Base-by-base conservation (phyloP, 2,329 filamentous ascomycete species). In the Xylariomycetidae sp. region DNA sequence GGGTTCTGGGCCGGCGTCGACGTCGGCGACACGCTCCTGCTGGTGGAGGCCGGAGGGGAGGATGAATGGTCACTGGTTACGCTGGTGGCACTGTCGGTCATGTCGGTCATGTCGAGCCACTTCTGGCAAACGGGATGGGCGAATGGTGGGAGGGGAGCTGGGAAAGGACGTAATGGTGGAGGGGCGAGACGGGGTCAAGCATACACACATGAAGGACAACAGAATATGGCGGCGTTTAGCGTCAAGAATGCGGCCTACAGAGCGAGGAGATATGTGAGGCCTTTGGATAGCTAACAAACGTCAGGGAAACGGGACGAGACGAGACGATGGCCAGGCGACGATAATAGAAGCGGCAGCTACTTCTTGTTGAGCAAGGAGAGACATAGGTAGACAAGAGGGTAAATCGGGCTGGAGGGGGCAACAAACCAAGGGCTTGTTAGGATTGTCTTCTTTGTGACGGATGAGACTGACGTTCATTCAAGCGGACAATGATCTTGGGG, bases 391-490 rank as follows among this genome's bases (percentile, higher is more conserved):
- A 30, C 18, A 30, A 44, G 37, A 44, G 38, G 46, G 38, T 39
- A 40, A 46, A 38, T n/a, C n/a, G n/a, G n/a, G n/a, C n/a, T n/a
- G n/a, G n/a, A n/a, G 40, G 43, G 40, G 38, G 40, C 35, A 25
- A 32, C 31, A 33, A 35, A 47, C 42, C 29, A 48, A 48, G 46
- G 44, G 44, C 46, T 48, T 48, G 46, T 48, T 47, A 25, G 40
- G 40, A 48, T 48, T 48, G 46, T 47, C 29, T 18, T 47, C 43
- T 46, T 46, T 46, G 43, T 46, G 37, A 25, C n/a, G n/a, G n/a
- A n/a, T n/a, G 6, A 35, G 26, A 31, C 20, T 15, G 18, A 35
- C 31, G 8, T 23, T 23, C 20, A 23, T 8, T 23, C 34, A 31
- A 40, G 31, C 24, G 32, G 44, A 43, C 40, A 43, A 45, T 42